Evolutionary conservation across 2,329 filamentous ascomycete species (phyloP).

Genomic region (Leptodontidium sp.): DNA sequence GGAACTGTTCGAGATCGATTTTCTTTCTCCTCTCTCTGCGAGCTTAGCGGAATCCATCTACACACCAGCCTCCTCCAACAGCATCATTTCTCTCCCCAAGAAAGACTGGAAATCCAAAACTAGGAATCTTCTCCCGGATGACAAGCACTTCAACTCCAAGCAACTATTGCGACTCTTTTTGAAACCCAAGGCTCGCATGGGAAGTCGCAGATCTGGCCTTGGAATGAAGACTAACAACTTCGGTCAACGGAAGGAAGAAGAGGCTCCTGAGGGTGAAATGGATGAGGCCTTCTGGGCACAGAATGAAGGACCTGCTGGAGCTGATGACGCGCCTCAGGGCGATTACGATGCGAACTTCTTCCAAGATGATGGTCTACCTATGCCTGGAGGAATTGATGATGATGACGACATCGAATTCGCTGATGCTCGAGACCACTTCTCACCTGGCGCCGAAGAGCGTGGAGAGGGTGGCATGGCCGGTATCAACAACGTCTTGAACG

Average conservation of each 20-base stretch:
- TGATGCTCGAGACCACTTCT: conserved; percentile 82
- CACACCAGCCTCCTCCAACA: conserved; percentile 80
- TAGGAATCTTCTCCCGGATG: conserved; percentile 91
- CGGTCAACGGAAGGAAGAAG: conserved; percentile 58
- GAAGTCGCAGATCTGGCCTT: conserved; percentile 66
- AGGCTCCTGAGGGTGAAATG: conserved; percentile 77
- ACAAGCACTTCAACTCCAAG: conserved; percentile 97
- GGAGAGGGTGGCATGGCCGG: conserved; percentile 56
- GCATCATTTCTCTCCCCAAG: conserved; percentile 85
- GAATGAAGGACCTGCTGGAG: conserved; percentile 60
- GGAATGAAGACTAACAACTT: conserved; percentile 54
- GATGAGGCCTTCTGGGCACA: conserved; percentile 96
- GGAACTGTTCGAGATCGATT: conserved; percentile 95
- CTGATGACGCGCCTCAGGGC: conserved; percentile 70
- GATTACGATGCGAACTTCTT: conserved; percentile 99
- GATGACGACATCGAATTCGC: conserved; percentile 80
- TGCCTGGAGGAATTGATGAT: conserved; percentile 65
- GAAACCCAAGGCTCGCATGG: conserved; percentile 89
- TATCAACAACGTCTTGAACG: conserved; percentile 59
- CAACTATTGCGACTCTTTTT: conserved; percentile 90
- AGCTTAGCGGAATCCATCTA: conserved; percentile 79
- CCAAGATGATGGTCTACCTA: conserved; percentile 81
- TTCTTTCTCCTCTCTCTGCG: conserved; percentile 76
- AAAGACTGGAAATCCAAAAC: conserved; percentile 96
- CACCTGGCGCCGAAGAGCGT: conserved; percentile 62